phyloP scores from a whole-genome alignment of 306 rosid species.

The Mimosa bimucronata region DNA sequence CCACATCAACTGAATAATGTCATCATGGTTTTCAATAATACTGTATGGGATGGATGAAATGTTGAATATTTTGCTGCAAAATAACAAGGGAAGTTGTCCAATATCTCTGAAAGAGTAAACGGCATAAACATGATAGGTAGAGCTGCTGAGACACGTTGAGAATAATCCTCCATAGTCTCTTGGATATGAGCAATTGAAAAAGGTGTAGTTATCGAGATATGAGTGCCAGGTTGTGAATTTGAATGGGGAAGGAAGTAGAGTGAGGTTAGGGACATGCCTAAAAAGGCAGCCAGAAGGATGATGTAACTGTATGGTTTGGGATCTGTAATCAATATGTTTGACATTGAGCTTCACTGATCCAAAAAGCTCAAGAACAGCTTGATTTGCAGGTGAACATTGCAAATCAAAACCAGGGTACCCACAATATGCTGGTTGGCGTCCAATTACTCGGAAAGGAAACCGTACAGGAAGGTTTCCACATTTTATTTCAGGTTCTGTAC shows the following conservation, averaged over 20 bases:
- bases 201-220: not conserved
- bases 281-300: constrained; percentile 31
- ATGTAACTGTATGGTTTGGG: constrained; percentile 32
- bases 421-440: constrained; percentile 10
- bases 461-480: constrained; percentile 34
- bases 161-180: not conserved
- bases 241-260: constrained; percentile 35
- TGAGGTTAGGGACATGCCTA: constrained; percentile 6
- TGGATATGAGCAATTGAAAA: constrained; percentile 43
- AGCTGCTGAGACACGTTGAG: constrained; percentile 23
- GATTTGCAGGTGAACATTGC: constrained; percentile 31
- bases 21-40: accelerated
- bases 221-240: not conserved
- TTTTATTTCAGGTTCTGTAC: not conserved
- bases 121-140: not conserved
- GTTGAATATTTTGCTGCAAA: constrained; percentile 44
- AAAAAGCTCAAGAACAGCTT: constrained; percentile 42
- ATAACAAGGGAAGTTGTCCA: accelerated
- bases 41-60: not conserved
- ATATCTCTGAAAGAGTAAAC: accelerated
- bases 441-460: constrained; percentile 50
- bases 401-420: constrained; percentile 51
- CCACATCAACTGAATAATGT: constrained; percentile 31
- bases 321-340: constrained; percentile 35
- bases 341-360: constrained; percentile 35